phyloP scores from a whole-genome alignment of 352 stramenopile species.

The Phytophthora pseudosyringae region DNA sequence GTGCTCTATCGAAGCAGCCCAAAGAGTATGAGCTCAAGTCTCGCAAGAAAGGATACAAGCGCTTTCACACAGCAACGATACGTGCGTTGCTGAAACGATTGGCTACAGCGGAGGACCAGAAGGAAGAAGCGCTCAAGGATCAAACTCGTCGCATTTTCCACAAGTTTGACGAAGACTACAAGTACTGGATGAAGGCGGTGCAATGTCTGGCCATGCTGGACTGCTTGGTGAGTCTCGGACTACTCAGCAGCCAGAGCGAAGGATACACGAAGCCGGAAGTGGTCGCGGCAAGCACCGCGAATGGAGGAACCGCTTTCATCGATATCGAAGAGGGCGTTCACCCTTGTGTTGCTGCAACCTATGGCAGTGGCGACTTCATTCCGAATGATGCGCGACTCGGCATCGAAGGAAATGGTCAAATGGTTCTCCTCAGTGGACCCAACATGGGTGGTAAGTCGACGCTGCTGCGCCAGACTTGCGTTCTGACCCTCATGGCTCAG shows the following conservation, averaged over 20 bases:
- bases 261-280: slow-evolving; percentile 93
- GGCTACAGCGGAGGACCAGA: slow-evolving; percentile 75
- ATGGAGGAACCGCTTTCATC: slow-evolving; percentile 72
- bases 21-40: slow-evolving; percentile 96
- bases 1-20: slow-evolving; percentile 81
- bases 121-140: slow-evolving; percentile 87
- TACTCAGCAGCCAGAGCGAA: slow-evolving; percentile 94
- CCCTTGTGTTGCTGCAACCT: slow-evolving; percentile 92
- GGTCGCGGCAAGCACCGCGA: slow-evolving; percentile 63
- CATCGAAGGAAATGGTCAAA: slow-evolving; percentile 57
- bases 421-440: slow-evolving; percentile 96
- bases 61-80: slow-evolving; percentile 92
- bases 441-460: slow-evolving; percentile 99
- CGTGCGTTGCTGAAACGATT: slow-evolving; percentile 81
- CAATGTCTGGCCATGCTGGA: slow-evolving; percentile 95
- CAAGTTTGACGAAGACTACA: slow-evolving; percentile 96
- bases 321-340: slow-evolving; percentile 95
- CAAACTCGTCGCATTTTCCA: slow-evolving; percentile 94
- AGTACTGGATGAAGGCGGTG: slow-evolving; percentile 94
- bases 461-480: slow-evolving; percentile 97
- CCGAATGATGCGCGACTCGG: slow-evolving; percentile 96
- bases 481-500: slow-evolving; percentile 98
- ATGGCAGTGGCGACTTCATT: slow-evolving; percentile 93
- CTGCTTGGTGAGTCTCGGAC: slow-evolving; percentile 94
- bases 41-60: slow-evolving; percentile 93